phyloP scores from a whole-genome alignment of 169 alveolate species.

The Babesia ovis region DNA sequence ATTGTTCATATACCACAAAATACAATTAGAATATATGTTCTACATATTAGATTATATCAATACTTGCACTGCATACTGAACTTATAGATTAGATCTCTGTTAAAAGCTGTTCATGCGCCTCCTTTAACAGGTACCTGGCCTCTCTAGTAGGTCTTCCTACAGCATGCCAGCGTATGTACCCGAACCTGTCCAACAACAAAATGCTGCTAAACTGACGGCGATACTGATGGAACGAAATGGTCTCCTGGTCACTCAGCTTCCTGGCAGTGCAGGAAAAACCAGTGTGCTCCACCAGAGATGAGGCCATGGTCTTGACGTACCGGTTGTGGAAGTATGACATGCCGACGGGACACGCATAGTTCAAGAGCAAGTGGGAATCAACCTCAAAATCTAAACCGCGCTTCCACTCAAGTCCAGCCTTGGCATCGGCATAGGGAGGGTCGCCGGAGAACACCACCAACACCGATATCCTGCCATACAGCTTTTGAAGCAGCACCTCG shows the following conservation, averaged over 20 bases:
- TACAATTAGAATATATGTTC: too few species aligned
- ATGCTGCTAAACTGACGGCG: conserved; percentile 38
- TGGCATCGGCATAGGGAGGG: conserved; percentile 43
- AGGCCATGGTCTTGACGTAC: conserved; percentile 38
- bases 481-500: conserved; percentile 39
- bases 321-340: conserved; percentile 43
- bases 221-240: conserved; percentile 43
- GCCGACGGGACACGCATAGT: conserved; percentile 26
- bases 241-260: conserved; percentile 27
- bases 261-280: conserved; percentile 33
- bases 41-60: too few species aligned
- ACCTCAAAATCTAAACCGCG: conserved; percentile 9
- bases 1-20: too few species aligned
- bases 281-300: conserved; percentile 37
- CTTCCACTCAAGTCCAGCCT: conserved; percentile 30
- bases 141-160: conserved; percentile 57
- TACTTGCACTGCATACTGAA: too few species aligned
- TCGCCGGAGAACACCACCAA: conserved; percentile 62
- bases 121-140: conserved; percentile 36
- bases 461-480: conserved; percentile 30
- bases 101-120: conserved; percentile 16
- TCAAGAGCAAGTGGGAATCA: conserved; percentile 11
- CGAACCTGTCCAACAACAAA: conserved; percentile 48
- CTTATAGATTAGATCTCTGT: not conserved
- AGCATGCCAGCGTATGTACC: conserved; percentile 69